phyloP scores from a whole-genome alignment of 257 asterid genomes.

The Solanum lycopersicoides region DNA sequence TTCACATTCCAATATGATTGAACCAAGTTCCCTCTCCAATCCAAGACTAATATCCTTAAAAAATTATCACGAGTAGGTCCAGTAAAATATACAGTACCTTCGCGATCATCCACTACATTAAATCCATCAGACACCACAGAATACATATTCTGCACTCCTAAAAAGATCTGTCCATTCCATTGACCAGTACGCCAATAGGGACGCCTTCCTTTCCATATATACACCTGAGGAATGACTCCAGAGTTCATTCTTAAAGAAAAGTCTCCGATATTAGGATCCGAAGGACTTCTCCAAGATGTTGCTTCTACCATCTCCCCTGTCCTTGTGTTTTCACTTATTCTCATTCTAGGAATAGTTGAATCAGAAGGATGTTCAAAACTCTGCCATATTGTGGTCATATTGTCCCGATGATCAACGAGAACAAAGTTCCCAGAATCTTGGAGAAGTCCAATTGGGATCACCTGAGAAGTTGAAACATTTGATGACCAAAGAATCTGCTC shows the following conservation, averaged over 20 bases:
- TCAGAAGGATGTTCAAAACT: background rate
- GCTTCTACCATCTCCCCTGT: background rate
- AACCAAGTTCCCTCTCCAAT: background rate
- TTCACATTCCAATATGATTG: background rate
- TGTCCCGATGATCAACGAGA: background rate
- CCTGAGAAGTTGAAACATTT: background rate
- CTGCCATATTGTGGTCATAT: background rate
- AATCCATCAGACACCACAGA: background rate
- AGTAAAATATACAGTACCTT: background rate
- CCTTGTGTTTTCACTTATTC: background rate
- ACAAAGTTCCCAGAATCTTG: background rate
- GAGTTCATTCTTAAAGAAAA: background rate
- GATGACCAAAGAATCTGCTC: background rate
- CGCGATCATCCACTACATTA: background rate
- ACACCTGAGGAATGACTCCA: background rate
- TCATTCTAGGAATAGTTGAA: background rate
- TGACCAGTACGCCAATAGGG: background rate
- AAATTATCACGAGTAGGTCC: background rate
- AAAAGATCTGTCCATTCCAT: background rate
- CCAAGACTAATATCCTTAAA: background rate
- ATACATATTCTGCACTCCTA: background rate
- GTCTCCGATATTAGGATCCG: background rate
- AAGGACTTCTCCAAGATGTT: background rate
- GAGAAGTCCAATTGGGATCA: background rate
- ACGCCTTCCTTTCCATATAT: background rate